Evolutionary conservation across 345 rosid genomes (phyloP).

Genomic region (Linum tenue): DNA sequence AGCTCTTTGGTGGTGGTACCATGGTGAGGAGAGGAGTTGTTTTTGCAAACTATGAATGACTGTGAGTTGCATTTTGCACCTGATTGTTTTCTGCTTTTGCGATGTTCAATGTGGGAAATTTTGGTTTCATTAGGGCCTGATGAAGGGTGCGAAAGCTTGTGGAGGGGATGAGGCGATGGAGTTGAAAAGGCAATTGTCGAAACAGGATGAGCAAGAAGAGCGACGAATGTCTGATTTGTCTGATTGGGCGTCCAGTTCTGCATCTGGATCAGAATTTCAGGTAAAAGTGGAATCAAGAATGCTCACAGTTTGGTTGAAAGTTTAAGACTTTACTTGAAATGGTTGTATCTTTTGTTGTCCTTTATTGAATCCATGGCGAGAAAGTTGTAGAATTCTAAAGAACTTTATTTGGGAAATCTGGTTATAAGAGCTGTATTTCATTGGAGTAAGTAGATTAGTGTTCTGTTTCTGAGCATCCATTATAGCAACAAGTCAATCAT

Average conservation of each 20-base stretch:
- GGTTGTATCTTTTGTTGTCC: no score
- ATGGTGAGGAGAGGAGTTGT: conserved; percentile 27
- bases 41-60: background rate
- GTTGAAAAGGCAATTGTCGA: conserved; percentile 11
- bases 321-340: background rate
- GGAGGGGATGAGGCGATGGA: conserved; percentile 29
- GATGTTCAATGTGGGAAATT: background rate
- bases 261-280: conserved; percentile 70
- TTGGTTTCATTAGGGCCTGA: no score
- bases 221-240: conserved; percentile 95
- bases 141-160: conserved; percentile 16
- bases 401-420: no score
- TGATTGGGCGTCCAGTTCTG: conserved; percentile 87
- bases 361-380: no score
- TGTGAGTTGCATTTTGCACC: background rate
- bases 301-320: background rate
- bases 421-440: no score
- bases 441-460: no score
- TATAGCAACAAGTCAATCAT: no score
- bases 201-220: conserved; percentile 66
- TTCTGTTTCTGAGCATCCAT: no score
- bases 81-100: background rate
- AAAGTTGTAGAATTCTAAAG: no score
- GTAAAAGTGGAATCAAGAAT: conserved; percentile 21
- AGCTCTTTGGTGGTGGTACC: conserved; percentile 22